These are phyloP conservation scores for Penicillium decumbens DNA, from an alignment of 2,329 filamentous ascomycete genomes.

Conservation along the genomic window DNA sequence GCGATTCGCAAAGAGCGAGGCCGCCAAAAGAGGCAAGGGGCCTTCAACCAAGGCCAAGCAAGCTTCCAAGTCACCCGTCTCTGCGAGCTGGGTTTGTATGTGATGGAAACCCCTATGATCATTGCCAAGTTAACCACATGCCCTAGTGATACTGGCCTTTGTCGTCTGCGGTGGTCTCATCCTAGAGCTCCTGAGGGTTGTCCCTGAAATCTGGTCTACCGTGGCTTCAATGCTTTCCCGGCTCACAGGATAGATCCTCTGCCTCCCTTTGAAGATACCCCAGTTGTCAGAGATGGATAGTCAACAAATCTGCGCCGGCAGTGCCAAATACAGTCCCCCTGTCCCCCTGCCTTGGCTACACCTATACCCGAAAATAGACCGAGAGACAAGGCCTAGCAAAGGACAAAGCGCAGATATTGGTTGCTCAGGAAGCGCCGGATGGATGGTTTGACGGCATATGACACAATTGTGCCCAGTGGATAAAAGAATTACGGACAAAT, in stretches of 20 bases:
- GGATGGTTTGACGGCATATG: background rate
- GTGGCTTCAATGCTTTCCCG: slow-evolving; percentile 28
- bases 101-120: slow-evolving; percentile 13
- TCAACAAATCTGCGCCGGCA: background rate
- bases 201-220: slow-evolving; percentile 40
- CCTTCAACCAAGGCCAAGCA: slow-evolving; percentile 47
- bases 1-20: slow-evolving; percentile 55
- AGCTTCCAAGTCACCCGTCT: slow-evolving; percentile 52
- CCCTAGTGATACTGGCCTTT: slow-evolving; percentile 57
- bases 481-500: background rate
- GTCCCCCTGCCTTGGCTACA: background rate
- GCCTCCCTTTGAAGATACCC: slow-evolving; percentile 13
- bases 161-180: slow-evolving; percentile 58
- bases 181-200: slow-evolving; percentile 52
- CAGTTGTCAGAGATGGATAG: background rate
- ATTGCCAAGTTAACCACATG: slow-evolving; percentile 9
- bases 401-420: background rate
- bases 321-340: background rate
- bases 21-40: slow-evolving; percentile 56
- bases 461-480: background rate
- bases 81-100: slow-evolving; percentile 57
- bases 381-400: background rate
- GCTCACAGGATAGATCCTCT: slow-evolving; percentile 16
- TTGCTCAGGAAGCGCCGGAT: background rate
- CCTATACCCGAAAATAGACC: background rate